Evolutionary conservation across 2,329 filamentous ascomycete genomes (phyloP).

Genomic region (Trichoderma citrinoviride): DNA sequence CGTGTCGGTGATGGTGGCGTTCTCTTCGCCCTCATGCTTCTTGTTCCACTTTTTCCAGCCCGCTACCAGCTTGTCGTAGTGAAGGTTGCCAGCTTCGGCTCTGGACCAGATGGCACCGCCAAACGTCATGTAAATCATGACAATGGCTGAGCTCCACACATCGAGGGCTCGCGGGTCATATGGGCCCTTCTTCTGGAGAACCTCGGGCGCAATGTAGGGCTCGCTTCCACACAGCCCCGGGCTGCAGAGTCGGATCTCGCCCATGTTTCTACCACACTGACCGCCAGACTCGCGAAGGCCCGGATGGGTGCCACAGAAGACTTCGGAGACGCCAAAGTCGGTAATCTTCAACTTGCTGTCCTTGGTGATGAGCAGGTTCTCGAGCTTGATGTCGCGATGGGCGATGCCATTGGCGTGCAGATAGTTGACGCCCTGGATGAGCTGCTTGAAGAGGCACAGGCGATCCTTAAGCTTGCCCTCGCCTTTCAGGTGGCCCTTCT

Average conservation of each 20-base stretch:
- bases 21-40: constrained; percentile 43
- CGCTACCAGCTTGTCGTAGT: constrained; percentile 62
- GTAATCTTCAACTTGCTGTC: constrained; percentile 86
- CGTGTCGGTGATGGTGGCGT: constrained; percentile 48
- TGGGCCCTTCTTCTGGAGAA: constrained; percentile 63
- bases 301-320: constrained; percentile 79
- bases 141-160: constrained; percentile 81
- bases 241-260: constrained; percentile 65
- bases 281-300: constrained; percentile 70
- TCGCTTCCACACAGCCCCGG: constrained; percentile 82
- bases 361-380: constrained; percentile 77
- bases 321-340: constrained; percentile 86
- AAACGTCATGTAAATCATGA: constrained; percentile 75
- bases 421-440: constrained; percentile 78
- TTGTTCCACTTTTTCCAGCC: constrained; percentile 69
- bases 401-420: constrained; percentile 81
- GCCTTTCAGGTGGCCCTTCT: constrained; percentile 64
- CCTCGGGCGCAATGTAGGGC: constrained; percentile 85
- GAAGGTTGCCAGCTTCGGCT: constrained; percentile 55
- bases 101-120: constrained; percentile 72
- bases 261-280: constrained; percentile 71
- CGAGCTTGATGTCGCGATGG: constrained; percentile 86
- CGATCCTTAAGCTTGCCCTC: constrained; percentile 67
- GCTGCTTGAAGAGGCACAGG: constrained; percentile 84
- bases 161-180: constrained; percentile 77